These are phyloP conservation scores for Xylariaceae sp. DNA, from an alignment of 2,329 filamentous ascomycete species.

Conservation along the genomic window DNA sequence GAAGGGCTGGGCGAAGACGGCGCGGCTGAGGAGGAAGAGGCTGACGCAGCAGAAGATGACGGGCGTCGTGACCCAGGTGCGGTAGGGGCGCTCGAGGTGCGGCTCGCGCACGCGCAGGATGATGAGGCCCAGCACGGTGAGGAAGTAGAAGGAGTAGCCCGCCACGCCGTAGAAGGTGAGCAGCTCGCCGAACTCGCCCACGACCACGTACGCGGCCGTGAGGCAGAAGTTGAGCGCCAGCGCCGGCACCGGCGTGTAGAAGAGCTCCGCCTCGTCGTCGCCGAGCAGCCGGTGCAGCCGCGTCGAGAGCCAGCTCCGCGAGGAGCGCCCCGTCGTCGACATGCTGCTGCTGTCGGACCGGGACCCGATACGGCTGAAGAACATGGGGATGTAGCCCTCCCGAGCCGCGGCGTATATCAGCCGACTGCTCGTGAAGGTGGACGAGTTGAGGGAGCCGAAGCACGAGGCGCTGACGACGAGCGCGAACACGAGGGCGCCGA, in stretches of 20 bases:
- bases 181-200: constrained; percentile 86
- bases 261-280: constrained; percentile 71
- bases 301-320: constrained; percentile 51
- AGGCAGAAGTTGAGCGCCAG: constrained; percentile 73
- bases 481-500: constrained; percentile 76
- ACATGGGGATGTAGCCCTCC: constrained; percentile 79
- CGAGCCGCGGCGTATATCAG: constrained; percentile 92
- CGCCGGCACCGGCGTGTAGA: constrained; percentile 90
- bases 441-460: constrained; percentile 90
- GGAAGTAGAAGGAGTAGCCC: constrained; percentile 94
- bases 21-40: constrained; percentile 79
- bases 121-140: constrained; percentile 89
- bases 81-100: constrained; percentile 80
- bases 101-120: constrained; percentile 84
- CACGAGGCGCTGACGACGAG: constrained; percentile 86
- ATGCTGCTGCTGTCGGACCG: constrained; percentile 34
- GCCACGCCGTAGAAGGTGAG: constrained; percentile 97
- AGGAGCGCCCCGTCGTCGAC: constrained; percentile 37
- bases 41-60: constrained; percentile 98
- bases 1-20: constrained; percentile 82
- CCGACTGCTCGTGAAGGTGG: constrained; percentile 85
- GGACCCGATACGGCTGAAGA: constrained; percentile 79
- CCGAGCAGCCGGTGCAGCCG: constrained; percentile 57
- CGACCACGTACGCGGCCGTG: constrained; percentile 68
- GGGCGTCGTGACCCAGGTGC: constrained; percentile 93